Evolutionary conservation across 1,139 yeast species (phyloP).

Genomic region (Candida labiduridarum): DNA sequence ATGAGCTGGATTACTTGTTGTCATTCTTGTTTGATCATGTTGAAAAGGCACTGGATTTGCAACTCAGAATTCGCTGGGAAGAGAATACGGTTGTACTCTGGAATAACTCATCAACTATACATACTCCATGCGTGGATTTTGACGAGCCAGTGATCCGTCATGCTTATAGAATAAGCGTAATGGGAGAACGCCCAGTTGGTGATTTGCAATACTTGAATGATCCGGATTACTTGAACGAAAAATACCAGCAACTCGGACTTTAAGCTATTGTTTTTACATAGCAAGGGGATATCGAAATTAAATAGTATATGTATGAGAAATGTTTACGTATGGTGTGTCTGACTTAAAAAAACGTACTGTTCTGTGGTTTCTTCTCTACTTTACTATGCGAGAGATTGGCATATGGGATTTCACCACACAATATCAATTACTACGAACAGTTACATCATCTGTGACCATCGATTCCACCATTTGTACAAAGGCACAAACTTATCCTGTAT

Average conservation of each 20-base stretch:
- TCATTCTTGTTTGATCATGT: conserved; percentile 26
- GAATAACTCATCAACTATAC: conserved; percentile 28
- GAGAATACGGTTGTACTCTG: conserved; percentile 36
- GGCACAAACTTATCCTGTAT: too few relatives aligned
- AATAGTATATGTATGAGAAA: too few relatives aligned
- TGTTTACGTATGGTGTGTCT: too few relatives aligned
- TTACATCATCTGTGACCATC: too few relatives aligned
- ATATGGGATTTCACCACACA: too few relatives aligned
- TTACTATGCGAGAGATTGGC: too few relatives aligned
- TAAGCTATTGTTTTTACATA: neutral
- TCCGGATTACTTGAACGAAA: conserved; percentile 16
- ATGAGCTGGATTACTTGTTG: conserved; percentile 28
- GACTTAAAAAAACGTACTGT: too few relatives aligned
- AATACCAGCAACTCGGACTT: conserved; percentile 14
- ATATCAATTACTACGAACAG: too few relatives aligned
- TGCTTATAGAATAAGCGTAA: conserved; percentile 28
- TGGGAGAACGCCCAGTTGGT: conserved; percentile 27
- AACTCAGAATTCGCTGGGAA: conserved; percentile 60
- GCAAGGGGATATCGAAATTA: too few relatives aligned
- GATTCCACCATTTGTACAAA: too few relatives aligned
- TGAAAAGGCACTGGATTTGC: conserved; percentile 49
- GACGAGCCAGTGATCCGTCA: conserved; percentile 23
- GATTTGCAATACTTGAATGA: conserved; percentile 25
- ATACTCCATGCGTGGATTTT: conserved; percentile 28
- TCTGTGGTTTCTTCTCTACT: too few relatives aligned